Conservation (phyloP, 2,329 filamentous ascomycete species). For the Lecanicillium sp. region DNA sequence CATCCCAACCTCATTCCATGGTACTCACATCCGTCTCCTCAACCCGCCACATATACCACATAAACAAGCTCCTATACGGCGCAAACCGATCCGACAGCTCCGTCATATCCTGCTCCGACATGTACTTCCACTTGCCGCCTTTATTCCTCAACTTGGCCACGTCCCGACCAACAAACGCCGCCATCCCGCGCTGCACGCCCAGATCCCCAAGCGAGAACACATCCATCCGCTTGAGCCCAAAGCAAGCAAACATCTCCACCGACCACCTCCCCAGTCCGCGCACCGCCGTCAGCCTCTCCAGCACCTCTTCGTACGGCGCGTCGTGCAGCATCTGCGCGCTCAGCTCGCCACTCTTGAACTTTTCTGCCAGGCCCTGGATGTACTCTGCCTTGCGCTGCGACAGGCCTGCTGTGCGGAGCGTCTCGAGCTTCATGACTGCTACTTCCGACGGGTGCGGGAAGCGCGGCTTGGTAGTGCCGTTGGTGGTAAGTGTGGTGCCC, state of each 20-base stretch:
- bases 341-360: constrained; percentile 69
- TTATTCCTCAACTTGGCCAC: constrained; percentile 73
- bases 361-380: constrained; percentile 73
- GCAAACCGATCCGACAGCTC: constrained; percentile 71
- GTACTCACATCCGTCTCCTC: constrained; percentile 68
- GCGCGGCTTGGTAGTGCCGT: constrained; percentile 14
- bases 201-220: constrained; percentile 89
- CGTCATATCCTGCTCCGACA: constrained; percentile 87
- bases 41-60: constrained; percentile 98
- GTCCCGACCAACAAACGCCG: constrained; percentile 74
- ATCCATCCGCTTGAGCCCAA: constrained; percentile 88
- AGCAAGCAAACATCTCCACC: constrained; percentile 97
- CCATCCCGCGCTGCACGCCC: constrained; percentile 92
- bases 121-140: constrained; percentile 95
- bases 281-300: constrained; percentile 75
- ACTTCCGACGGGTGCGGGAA: constrained; percentile 78
- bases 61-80: constrained; percentile 86
- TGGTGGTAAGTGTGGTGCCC: not conserved
- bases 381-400: constrained; percentile 96
- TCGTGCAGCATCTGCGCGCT: constrained; percentile 66
- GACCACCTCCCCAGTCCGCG: constrained; percentile 84
- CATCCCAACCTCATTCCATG: constrained; percentile 29
- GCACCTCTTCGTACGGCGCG: constrained; percentile 77
- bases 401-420: constrained; percentile 74
- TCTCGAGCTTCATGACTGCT: constrained; percentile 50